Evolutionary conservation across 805 yeast genomes (phyloP).

Genomic region (Suhomyces sp.): DNA sequence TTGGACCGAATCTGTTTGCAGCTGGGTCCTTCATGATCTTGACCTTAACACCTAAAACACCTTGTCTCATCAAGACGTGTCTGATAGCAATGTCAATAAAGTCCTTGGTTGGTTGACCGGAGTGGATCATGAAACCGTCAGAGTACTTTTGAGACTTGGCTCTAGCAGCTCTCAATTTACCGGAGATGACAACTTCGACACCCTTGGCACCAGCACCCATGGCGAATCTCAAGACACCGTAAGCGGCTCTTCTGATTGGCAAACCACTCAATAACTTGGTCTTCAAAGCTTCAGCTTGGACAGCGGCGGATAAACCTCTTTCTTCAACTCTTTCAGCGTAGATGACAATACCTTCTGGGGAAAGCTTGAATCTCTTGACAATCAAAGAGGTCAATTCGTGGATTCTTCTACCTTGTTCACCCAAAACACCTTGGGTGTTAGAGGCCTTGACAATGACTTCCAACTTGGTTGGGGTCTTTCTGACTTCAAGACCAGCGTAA

Average conservation of each 20-base stretch:
- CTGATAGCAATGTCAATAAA: conserved; percentile 98
- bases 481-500: conserved; percentile 99
- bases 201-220: conserved; percentile 99
- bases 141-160: conserved; percentile 99
- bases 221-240: conserved; percentile 99
- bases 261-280: conserved; percentile 98
- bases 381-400: conserved; percentile 96
- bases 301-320: conserved; percentile 99
- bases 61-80: conserved; percentile 99
- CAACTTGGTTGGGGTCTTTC: conserved; percentile 96
- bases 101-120: conserved; percentile 99
- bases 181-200: conserved; percentile 99
- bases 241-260: conserved; percentile 99
- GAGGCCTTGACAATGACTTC: conserved; percentile 99
- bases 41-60: conserved; percentile 99
- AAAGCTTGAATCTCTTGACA: conserved; percentile 97
- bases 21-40: conserved; percentile 99
- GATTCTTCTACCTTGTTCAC: conserved; percentile 99
- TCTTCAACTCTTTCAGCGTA: conserved; percentile 99
- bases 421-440: conserved; percentile 96
- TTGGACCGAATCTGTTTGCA: conserved; percentile 79
- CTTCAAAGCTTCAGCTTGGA: conserved; percentile 98
- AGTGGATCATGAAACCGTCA: conserved; percentile 99
- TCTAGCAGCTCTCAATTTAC: conserved; percentile 99
- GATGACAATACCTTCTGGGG: conserved; percentile 88